Evolutionary conservation across 345 rosid genomes (phyloP).

Genomic region (Gynandropsis gynandra): DNA sequence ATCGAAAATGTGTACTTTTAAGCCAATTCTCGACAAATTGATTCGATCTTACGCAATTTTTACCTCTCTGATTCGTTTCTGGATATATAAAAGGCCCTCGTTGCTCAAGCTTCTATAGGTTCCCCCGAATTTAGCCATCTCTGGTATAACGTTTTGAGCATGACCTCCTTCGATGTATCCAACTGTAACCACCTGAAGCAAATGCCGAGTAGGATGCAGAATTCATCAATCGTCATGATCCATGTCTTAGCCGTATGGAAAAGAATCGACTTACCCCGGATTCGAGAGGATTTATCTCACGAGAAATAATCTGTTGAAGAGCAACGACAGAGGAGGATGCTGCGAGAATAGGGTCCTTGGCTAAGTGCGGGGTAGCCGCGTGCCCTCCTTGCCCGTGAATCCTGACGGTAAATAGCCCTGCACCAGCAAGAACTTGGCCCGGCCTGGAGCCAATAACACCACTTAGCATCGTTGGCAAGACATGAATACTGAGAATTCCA

Average conservation of each 20-base stretch:
- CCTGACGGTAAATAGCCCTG: slow-evolving; percentile 42
- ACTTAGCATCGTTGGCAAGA: slow-evolving; percentile 40
- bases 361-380: slow-evolving; percentile 44
- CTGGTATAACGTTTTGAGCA: slow-evolving; percentile 51
- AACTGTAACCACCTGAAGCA: slow-evolving; percentile 48
- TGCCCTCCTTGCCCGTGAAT: slow-evolving; percentile 59
- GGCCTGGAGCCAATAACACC: slow-evolving; percentile 52
- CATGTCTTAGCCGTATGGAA: background rate
- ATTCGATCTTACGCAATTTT: slow-evolving; percentile 1
- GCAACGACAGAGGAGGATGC: slow-evolving; percentile 54
- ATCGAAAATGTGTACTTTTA: background rate
- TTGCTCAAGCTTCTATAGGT: slow-evolving; percentile 54
- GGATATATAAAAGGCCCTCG: slow-evolving; percentile 46
- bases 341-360: slow-evolving; percentile 58
- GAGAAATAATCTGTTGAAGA: slow-evolving; percentile 66
- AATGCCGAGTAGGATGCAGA: background rate
- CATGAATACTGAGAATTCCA: slow-evolving; percentile 52
- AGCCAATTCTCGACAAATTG: background rate
- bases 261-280: slow-evolving; percentile 37
- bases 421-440: slow-evolving; percentile 58
- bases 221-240: background rate
- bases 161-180: slow-evolving; percentile 59
- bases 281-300: slow-evolving; percentile 62
- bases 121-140: slow-evolving; percentile 46
- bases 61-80: slow-evolving; percentile 44